Base-by-base conservation (phyloP, 176 grass and related monocot species). In the Bothriochloa decipiens region DNA sequence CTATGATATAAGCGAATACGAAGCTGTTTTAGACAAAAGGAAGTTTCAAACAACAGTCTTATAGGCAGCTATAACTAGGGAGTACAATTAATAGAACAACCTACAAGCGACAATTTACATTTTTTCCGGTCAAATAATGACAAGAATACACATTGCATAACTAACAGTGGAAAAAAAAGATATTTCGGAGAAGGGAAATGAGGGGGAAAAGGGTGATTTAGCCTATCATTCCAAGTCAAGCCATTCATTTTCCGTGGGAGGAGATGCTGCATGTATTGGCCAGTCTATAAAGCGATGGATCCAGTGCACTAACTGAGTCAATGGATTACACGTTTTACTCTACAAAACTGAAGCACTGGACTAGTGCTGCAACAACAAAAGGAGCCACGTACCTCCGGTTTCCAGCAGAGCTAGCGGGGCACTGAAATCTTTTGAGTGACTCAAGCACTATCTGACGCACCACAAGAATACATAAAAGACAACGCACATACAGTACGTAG, bases 391-490 rank as follows among this genome's bases (percentile, higher is more conserved):
- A n/a, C 39, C 33, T n/a, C 33, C 43, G 14, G 13, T 11, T 80
- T 68, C 46, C 41, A 50, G 40, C 67, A 14, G 29, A n/a, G n/a
- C n/a, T n/a, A 65, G 18, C 82, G 63, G 11, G 67, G 40, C 84
- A 80, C 68, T 52, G 68, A 55, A 65, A 47, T 22, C 23, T 15
- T 11, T 73, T 53, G 22, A 73, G 84, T 80, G 76, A 80, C 41
- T 39, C 6, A 15, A 65, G 22, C 76, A 80, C 65, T 70, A 60
- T 6, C 68, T 50, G 32, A 16, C 69, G 67, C 47, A 77, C 74
- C 7, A 65, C 18, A 52, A 50, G 3, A 52, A 18, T 52, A 5
- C 49, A 18, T 52, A 52, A 18, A 50, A 52, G 49, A 18, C 45
- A 47, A 15, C 43, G 9, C 3, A 45, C 0, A 45, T 1, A 47